These are phyloP conservation scores for Leishmania tropica DNA, from an alignment of 208 protist species.

Conservation along the genomic window DNA sequence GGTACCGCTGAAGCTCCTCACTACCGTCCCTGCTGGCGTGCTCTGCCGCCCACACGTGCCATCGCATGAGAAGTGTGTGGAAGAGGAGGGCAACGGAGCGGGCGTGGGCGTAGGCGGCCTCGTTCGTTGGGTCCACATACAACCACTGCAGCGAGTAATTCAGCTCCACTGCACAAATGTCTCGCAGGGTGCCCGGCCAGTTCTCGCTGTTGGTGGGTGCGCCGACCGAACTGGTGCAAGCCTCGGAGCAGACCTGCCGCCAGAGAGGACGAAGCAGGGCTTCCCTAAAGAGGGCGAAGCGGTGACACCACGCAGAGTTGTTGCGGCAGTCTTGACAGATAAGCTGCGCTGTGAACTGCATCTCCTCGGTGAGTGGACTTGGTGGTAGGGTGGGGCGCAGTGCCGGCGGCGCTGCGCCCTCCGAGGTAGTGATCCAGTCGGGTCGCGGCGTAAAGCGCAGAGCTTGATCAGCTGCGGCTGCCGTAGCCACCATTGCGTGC, in stretches of 20 bases:
- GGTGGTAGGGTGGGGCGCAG: slow-evolving; percentile 27
- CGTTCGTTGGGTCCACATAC: slow-evolving; percentile 68
- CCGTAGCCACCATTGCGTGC: slow-evolving; percentile 1
- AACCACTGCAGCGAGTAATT: slow-evolving; percentile 70
- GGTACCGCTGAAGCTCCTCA: slow-evolving; percentile 5
- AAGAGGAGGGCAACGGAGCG: slow-evolving; percentile 48
- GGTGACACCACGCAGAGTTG: slow-evolving; percentile 89
- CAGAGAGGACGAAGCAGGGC: slow-evolving; percentile 48
- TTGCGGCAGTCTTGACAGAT: slow-evolving; percentile 70
- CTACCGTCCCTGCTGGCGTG: background rate
- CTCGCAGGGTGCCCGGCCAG: slow-evolving; percentile 4
- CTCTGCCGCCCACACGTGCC: slow-evolving; percentile 10
- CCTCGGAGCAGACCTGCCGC: slow-evolving; percentile 4
- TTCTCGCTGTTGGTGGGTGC: background rate
- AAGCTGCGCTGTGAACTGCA: slow-evolving; percentile 53
- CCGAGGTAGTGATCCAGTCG: slow-evolving; percentile 18
- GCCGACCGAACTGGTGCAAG: background rate
- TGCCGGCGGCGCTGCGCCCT: background rate
- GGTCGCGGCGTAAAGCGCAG: slow-evolving; percentile 16
- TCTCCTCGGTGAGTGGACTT: slow-evolving; percentile 51
- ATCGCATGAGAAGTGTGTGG: slow-evolving; percentile 39
- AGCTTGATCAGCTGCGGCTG: background rate
- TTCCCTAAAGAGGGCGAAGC: slow-evolving; percentile 50
- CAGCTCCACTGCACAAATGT: slow-evolving; percentile 57
- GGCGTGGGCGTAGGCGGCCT: slow-evolving; percentile 68